Evolutionary conservation across 1,284 basidiomycete species (phyloP).

Genomic region (Ceraceosorus bombacis): DNA sequence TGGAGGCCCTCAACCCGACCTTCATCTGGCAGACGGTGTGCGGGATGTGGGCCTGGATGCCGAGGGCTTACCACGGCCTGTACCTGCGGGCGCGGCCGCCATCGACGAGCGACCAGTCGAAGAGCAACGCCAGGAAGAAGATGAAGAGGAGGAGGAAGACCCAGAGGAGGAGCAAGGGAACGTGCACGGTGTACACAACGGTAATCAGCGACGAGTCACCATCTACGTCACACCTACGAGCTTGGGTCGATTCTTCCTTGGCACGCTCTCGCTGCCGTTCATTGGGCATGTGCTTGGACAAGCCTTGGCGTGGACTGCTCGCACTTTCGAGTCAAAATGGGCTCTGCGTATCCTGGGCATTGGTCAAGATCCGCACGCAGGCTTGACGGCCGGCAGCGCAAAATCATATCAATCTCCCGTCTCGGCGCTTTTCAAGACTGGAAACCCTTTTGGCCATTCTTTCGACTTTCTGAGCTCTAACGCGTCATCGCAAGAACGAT

Average conservation of each 20-base stretch:
- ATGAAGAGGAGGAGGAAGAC: constrained; percentile 13
- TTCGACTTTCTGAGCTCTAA: background rate
- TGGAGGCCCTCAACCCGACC: constrained; percentile 16
- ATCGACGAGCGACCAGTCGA: constrained; percentile 7
- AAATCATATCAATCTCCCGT: background rate
- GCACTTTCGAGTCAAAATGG: constrained; percentile 4
- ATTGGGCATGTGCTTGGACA: constrained; percentile 31
- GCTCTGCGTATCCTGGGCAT: background rate
- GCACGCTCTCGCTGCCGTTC: constrained; percentile 35
- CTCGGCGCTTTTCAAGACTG: background rate
- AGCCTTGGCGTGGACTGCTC: constrained; percentile 3
- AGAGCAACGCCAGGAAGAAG: constrained; percentile 10
- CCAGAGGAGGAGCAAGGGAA: constrained; percentile 8
- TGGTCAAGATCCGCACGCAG: background rate
- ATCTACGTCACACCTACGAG: constrained; percentile 32
- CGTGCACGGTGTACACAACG: background rate
- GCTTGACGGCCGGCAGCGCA: background rate
- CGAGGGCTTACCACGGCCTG: constrained; percentile 2
- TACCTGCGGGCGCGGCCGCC: constrained; percentile 10
- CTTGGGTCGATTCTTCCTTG: constrained; percentile 27
- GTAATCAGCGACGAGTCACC: constrained; percentile 7
- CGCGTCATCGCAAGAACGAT: too few relatives aligned
- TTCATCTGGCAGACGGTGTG: constrained; percentile 11
- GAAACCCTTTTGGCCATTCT: background rate
- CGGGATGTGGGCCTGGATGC: constrained; percentile 6